A percentile compares a stretch with the other conserved stretches of the same genome.
These are phyloP conservation scores for Fragosphaeria purpurea DNA, from an alignment of 2,329 filamentous ascomycete species.

Conservation along the genomic window DNA sequence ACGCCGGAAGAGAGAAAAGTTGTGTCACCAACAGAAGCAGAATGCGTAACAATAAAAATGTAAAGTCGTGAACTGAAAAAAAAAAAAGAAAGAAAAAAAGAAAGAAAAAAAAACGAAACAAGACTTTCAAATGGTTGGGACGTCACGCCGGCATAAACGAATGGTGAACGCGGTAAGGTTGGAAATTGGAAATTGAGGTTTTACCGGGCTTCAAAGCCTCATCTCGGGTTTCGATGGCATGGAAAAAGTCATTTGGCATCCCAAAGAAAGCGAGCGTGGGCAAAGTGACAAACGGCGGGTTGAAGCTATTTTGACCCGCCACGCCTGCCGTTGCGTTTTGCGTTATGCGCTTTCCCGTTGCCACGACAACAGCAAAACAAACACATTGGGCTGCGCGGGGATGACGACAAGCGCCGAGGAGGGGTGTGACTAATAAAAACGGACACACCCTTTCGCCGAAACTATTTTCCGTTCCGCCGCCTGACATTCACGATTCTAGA, in stretches of 20 bases:
- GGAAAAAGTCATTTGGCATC: slow-evolving; percentile 6
- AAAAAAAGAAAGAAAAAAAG: not conserved
- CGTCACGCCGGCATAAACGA: slow-evolving; percentile 3
- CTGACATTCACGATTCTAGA: no score
- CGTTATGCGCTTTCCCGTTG: slow-evolving; percentile 4
- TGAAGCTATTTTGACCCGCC: no score
- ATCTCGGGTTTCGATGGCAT: slow-evolving; percentile 6
- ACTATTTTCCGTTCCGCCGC: no score
- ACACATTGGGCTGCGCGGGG: not conserved
- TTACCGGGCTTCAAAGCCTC: no score
- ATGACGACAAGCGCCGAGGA: no score
- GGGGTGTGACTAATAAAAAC: no score
- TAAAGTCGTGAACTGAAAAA: not conserved
- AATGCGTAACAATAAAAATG: not conserved
- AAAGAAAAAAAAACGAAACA: not conserved
- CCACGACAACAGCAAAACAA: slow-evolving; percentile 11
- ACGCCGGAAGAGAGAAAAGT: slow-evolving; percentile 7
- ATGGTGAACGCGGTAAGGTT: not conserved
- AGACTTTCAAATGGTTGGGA: not conserved
- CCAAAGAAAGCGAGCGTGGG: not conserved
- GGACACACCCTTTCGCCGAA: no score
- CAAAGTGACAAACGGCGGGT: no score
- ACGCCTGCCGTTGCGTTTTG: not conserved
- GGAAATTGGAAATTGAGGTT: not conserved
- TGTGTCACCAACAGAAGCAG: not conserved